These are phyloP conservation scores for Cantharellus anzutake DNA, from an alignment of 768 basidiomycete genomes.

Conservation along the genomic window DNA sequence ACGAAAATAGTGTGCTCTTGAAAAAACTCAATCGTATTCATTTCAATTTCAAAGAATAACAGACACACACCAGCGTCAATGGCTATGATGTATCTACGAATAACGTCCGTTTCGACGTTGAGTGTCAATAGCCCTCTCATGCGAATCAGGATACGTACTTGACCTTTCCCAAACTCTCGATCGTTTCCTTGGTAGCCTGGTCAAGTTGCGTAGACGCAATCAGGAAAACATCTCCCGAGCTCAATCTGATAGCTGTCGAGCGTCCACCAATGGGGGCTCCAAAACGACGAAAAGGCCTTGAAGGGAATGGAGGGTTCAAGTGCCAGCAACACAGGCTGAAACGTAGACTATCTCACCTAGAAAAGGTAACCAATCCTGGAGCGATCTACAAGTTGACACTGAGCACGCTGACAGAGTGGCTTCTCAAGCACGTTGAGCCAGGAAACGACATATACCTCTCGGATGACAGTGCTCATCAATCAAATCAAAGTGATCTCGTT, in stretches of 20 bases:
- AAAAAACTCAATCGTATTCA: neutral
- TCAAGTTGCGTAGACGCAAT: constrained; percentile 64
- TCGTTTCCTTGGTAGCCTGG: constrained; percentile 38
- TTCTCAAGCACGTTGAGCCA: no score
- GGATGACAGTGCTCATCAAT: no score
- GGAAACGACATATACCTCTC: no score
- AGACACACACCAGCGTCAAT: constrained; percentile 16
- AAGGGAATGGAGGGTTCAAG: no score
- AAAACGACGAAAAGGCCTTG: constrained; percentile 38
- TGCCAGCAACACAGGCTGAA: no score
- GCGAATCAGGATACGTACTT: constrained; percentile 22
- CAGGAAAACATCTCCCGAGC: constrained; percentile 50
- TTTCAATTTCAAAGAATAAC: no score
- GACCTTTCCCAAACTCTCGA: constrained; percentile 48
- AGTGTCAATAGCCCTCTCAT: no score
- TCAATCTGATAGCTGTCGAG: constrained; percentile 59
- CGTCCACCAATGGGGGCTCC: constrained; percentile 64
- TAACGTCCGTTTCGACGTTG: neutral
- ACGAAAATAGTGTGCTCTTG: constrained; percentile 17
- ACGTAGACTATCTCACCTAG: no score
- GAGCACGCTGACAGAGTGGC: no score
- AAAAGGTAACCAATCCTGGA: no score
- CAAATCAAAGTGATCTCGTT: no score
- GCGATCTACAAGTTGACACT: no score
- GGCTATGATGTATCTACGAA: constrained; percentile 19